Evolutionary conservation across 352 stramenopile species (phyloP).

Genomic region (Globisporangium splendens): DNA sequence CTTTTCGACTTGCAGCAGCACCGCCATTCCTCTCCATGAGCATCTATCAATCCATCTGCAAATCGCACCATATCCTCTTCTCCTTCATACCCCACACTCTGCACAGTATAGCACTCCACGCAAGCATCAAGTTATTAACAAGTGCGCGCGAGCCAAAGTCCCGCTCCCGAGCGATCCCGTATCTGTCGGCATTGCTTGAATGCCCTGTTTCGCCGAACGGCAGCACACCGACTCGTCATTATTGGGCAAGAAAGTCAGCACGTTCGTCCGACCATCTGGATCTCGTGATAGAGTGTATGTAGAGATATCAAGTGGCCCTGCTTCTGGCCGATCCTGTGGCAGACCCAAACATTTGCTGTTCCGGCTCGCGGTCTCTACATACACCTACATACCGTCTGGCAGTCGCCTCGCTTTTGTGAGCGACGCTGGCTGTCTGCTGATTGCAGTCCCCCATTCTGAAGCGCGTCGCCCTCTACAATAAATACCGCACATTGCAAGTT

Average conservation of each 20-base stretch:
- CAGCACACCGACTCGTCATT: not conserved
- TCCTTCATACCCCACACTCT: no score
- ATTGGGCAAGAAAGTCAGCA: conserved; percentile 9
- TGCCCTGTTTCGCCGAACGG: not conserved
- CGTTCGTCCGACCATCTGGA: conserved; percentile 4
- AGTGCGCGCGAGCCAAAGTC: no score
- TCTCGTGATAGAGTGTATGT: not conserved
- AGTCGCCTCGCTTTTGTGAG: not conserved
- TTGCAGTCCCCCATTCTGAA: not conserved
- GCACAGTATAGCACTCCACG: no score
- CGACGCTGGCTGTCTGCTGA: not conserved
- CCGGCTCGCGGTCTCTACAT: not conserved
- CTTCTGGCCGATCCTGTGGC: not conserved
- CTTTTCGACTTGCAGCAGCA: no score
- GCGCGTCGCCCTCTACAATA: not conserved
- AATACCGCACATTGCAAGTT: not conserved
- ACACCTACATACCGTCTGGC: no score
- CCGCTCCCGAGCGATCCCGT: no score
- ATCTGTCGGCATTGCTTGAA: no score
- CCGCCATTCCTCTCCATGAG: no score
- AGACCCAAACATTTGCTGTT: not conserved
- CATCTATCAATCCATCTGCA: no score
- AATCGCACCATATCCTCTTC: no score
- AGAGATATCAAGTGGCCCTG: not conserved
- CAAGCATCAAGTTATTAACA: no score